These are phyloP conservation scores for Aspergillus avenaceus DNA, from an alignment of 495 filamentous ascomycete genomes.

Conservation along the genomic window DNA sequence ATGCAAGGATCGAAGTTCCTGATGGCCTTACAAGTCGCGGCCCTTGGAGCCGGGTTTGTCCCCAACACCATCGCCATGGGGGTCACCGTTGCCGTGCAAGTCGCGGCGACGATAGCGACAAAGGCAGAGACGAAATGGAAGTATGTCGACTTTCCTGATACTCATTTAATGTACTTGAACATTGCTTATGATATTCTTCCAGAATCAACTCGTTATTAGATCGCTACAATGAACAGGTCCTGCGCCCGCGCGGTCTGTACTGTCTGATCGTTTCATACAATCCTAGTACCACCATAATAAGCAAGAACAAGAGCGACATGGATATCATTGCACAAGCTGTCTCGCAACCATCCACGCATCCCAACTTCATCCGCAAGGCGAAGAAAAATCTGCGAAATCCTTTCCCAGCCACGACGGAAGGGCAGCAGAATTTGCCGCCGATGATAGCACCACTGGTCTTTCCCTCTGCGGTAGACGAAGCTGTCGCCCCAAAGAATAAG, in stretches of 20 bases:
- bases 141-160: background rate
- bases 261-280: background rate
- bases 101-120: slow-evolving; percentile 32
- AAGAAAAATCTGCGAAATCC: background rate
- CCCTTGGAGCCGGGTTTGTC: slow-evolving; percentile 7
- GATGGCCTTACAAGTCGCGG: slow-evolving; percentile 29
- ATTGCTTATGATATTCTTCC: too few species aligned
- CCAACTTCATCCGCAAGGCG: background rate
- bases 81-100: slow-evolving; percentile 30
- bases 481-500: background rate
- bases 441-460: background rate
- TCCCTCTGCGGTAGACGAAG: too few species aligned
- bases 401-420: background rate
- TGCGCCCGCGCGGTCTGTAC: background rate
- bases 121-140: slow-evolving; percentile 26
- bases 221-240: background rate
- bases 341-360: background rate
- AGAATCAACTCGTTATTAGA: background rate
- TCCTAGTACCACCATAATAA: background rate
- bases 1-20: slow-evolving; percentile 30
- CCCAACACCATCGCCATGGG: background rate
- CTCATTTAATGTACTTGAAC: too few species aligned
- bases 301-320: background rate
- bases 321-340: background rate
- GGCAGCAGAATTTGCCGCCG: background rate